phyloP scores from a whole-genome alignment of 306 rosid genomes.

The Gastrolobium villosum region DNA sequence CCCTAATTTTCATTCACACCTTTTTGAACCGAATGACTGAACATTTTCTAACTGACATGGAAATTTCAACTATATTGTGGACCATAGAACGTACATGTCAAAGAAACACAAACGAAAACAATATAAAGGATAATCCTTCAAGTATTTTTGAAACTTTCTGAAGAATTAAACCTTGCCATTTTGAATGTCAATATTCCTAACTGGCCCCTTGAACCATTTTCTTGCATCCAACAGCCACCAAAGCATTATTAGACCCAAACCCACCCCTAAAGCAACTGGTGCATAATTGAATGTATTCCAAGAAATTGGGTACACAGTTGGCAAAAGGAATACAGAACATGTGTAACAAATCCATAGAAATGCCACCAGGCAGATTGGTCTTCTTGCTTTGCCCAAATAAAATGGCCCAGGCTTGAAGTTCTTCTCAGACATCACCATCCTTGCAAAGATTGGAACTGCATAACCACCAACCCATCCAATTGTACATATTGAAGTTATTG shows the following conservation, averaged over 20 bases:
- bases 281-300: slow-evolving; percentile 89
- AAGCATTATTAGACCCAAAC: slow-evolving; percentile 73
- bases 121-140: slow-evolving; percentile 24
- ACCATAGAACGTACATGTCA: slow-evolving; percentile 31
- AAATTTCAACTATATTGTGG: slow-evolving; percentile 10
- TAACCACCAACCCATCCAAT: slow-evolving; percentile 94
- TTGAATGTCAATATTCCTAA: slow-evolving; percentile 70
- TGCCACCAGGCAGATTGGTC: slow-evolving; percentile 78
- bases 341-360: slow-evolving; percentile 89
- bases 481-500: slow-evolving; percentile 82
- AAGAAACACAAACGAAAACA: slow-evolving; percentile 2
- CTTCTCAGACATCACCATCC: slow-evolving; percentile 78
- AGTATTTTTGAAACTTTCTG: slow-evolving; percentile 18
- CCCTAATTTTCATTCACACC: not conserved
- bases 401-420: slow-evolving; percentile 83
- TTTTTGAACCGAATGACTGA: slow-evolving; percentile 1
- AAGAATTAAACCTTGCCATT: slow-evolving; percentile 62
- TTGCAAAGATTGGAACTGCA: slow-evolving; percentile 88
- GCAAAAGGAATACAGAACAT: slow-evolving; percentile 86
- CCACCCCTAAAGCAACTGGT: slow-evolving; percentile 76
- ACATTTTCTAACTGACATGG: not conserved
- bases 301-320: slow-evolving; percentile 71
- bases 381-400: slow-evolving; percentile 83
- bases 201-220: slow-evolving; percentile 92
- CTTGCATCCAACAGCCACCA: slow-evolving; percentile 96